phyloP scores from a whole-genome alignment of 768 basidiomycete genomes.

The Holtermannia corniformis region DNA sequence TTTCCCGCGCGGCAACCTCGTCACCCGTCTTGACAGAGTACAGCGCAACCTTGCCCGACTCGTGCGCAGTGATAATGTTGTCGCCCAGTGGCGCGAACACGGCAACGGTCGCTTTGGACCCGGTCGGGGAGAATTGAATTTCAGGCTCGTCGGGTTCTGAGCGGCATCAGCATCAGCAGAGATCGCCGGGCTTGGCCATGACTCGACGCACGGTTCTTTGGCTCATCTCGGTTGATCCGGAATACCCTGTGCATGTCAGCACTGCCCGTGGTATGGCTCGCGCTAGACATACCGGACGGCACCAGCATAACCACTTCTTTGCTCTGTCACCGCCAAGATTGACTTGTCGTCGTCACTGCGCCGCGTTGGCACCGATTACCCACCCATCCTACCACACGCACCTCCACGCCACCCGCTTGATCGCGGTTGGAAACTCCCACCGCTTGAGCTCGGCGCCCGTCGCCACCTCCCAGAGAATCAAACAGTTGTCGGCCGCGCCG shows the following conservation, averaged over 20 bases:
- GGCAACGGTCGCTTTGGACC: conserved; percentile 94
- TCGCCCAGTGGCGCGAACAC: conserved; percentile 72
- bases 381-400: conserved; percentile 9
- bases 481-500: conserved; percentile 86
- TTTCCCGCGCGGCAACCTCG: conserved; percentile 70
- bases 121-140: conserved; percentile 74
- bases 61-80: conserved; percentile 85
- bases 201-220: conserved; percentile 60
- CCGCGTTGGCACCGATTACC: not conserved
- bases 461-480: conserved; percentile 79
- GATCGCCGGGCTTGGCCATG: not conserved
- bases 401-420: conserved; percentile 88
- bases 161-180: not conserved
- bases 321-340: conserved; percentile 90
- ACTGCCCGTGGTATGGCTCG: not conserved
- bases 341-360: conserved; percentile 44
- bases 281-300: conserved; percentile 50
- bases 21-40: conserved; percentile 84
- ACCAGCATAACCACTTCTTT: conserved; percentile 86
- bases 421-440: conserved; percentile 98
- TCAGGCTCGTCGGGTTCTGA: conserved; percentile 66
- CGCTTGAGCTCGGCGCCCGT: conserved; percentile 85
- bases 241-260: conserved; percentile 52
- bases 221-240: conserved; percentile 73
- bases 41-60: conserved; percentile 86